These are phyloP conservation scores for Acanthamoeba lenticulata DNA, from an alignment of 208 protist genomes.

Conservation along the genomic window DNA sequence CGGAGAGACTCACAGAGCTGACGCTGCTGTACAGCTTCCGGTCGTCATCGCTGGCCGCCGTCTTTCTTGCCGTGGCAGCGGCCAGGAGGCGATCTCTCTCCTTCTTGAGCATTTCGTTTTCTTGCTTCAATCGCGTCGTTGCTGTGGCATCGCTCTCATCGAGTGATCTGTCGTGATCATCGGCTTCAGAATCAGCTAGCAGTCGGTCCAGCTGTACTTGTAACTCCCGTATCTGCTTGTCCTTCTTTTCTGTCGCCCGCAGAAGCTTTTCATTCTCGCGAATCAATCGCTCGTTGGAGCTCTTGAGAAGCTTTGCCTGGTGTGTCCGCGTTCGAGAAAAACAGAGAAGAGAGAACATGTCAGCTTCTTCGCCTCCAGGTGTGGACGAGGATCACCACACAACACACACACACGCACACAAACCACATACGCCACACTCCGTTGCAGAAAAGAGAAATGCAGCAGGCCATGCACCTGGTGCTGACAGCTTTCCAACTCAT, in stretches of 20 bases:
- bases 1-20: not conserved
- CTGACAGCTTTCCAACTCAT: constrained; percentile 9
- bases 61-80: not conserved
- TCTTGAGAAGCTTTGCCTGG: constrained; percentile 52
- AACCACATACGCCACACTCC: too few species aligned
- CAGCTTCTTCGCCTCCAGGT: not conserved
- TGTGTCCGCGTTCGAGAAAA: not conserved
- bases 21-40: not conserved
- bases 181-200: not conserved
- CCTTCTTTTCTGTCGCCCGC: constrained; percentile 10
- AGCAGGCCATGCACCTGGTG: not conserved
- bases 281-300: constrained; percentile 24
- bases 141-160: not conserved
- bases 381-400: too few species aligned
- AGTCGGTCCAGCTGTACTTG: not conserved
- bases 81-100: constrained; percentile 17
- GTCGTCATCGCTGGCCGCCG: not conserved
- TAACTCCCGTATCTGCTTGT: constrained; percentile 3
- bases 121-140: not conserved
- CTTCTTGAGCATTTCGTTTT: constrained; percentile 55
- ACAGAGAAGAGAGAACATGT: not conserved
- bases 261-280: constrained; percentile 36
- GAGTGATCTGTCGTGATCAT: not conserved
- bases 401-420: too few species aligned
- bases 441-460: not conserved